Evolutionary conservation across 208 protist genomes (phyloP).

Genomic region (Trypanosoma vivax): DNA sequence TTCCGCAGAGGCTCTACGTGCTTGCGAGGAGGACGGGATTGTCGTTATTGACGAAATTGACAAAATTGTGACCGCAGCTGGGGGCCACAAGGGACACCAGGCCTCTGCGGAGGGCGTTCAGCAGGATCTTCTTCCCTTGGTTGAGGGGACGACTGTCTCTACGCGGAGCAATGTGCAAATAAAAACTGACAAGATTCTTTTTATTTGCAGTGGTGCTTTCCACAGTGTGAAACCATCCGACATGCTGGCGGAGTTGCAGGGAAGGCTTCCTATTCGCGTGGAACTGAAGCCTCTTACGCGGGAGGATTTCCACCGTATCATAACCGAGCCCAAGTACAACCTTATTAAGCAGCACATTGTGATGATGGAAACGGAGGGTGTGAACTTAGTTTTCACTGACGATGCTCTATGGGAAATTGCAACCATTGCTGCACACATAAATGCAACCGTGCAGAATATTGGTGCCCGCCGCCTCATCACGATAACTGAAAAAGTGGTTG

Average conservation of each 20-base stretch:
- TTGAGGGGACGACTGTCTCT: conserved; percentile 95
- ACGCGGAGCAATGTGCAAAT: conserved; percentile 96
- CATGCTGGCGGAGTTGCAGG: conserved; percentile 95
- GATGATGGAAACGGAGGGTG: conserved; percentile 94
- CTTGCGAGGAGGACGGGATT: conserved; percentile 96
- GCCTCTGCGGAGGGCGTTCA: conserved; percentile 96
- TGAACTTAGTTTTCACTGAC: conserved; percentile 92
- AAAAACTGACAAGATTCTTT: conserved; percentile 97
- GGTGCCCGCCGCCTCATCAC: conserved; percentile 96
- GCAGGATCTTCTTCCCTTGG: conserved; percentile 96
- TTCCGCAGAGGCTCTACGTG: conserved; percentile 88
- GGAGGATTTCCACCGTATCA: conserved; percentile 95
- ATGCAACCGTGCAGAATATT: conserved; percentile 96
- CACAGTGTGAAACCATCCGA: conserved; percentile 92
- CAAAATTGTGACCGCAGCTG: conserved; percentile 93
- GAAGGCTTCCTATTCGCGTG: conserved; percentile 96
- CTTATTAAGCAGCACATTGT: conserved; percentile 92
- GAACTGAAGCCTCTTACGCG: conserved; percentile 95
- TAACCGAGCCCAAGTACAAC: conserved; percentile 97
- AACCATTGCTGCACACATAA: conserved; percentile 92
- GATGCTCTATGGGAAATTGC: conserved; percentile 94
- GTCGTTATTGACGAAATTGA: conserved; percentile 99
- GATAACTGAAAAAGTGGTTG: conserved; percentile 95
- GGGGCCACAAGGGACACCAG: conserved; percentile 88
- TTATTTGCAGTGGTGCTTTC: conserved; percentile 97